phyloP scores from a whole-genome alignment of 768 basidiomycete species.

The Thelephora ganbajun region DNA sequence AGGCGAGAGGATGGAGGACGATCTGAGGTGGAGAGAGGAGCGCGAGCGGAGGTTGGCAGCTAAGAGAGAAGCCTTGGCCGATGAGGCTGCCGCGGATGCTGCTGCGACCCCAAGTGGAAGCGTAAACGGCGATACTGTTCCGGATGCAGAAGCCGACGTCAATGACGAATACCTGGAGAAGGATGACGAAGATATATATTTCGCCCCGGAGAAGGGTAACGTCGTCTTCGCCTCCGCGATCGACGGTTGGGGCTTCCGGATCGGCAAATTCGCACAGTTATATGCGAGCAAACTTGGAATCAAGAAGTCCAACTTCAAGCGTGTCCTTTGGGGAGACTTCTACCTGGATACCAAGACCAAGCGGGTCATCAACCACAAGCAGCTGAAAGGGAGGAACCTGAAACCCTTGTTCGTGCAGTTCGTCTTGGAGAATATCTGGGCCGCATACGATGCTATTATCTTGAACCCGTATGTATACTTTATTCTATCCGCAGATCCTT shows the following conservation, averaged over 20 bases:
- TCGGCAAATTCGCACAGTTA: conserved; percentile 86
- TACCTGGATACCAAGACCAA: conserved; percentile 95
- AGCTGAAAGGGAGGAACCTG: conserved; percentile 71
- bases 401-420: conserved; percentile 98
- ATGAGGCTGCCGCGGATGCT: conserved; percentile 47
- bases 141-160: conserved; percentile 30
- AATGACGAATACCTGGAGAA: conserved; percentile 76
- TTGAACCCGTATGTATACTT: conserved; percentile 66
- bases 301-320: conserved; percentile 72
- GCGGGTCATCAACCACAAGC: conserved; percentile 80
- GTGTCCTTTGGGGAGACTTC: conserved; percentile 94
- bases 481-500: conserved; percentile 6
- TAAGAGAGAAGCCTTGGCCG: conserved; percentile 58
- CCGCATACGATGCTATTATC: conserved; percentile 83
- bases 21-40: conserved; percentile 87
- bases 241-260: conserved; percentile 95
- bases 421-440: conserved; percentile 94
- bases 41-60: conserved; percentile 68
- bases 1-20: conserved; percentile 92
- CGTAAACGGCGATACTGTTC: conserved; percentile 17
- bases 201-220: conserved; percentile 89
- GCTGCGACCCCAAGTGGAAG: conserved; percentile 40
- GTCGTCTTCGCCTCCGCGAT: conserved; percentile 94
- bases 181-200: conserved; percentile 96
- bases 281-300: conserved; percentile 86